phyloP scores from a whole-genome alignment of 495 filamentous ascomycete species.

The Neurospora sp. region DNA sequence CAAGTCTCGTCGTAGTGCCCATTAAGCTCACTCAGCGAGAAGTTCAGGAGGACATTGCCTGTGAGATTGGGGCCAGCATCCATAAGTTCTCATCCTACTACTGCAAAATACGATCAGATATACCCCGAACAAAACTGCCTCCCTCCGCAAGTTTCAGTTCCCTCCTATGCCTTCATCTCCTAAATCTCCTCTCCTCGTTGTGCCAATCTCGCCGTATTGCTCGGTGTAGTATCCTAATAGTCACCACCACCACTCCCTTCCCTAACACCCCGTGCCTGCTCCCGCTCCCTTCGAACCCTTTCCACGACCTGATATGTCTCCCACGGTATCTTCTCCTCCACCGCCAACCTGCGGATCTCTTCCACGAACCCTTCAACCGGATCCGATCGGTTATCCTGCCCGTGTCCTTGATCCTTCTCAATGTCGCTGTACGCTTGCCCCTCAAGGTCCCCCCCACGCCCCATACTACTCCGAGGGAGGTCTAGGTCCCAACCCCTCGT shows the following conservation, averaged over 20 bases:
- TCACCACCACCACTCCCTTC: neutral
- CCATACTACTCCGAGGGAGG: neutral
- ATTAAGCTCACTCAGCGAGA: no score
- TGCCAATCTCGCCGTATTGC: no score
- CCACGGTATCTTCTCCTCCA: neutral
- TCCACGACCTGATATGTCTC: neutral
- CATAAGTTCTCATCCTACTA: neutral
- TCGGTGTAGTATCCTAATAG: neutral
- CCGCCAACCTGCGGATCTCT: neutral
- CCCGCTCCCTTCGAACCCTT: neutral
- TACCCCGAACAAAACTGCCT: no score
- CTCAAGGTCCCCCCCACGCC: neutral
- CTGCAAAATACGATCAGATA: no score
- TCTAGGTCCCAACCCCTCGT: neutral
- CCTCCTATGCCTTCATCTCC: no score
- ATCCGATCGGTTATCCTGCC: neutral
- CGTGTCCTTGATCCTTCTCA: neutral
- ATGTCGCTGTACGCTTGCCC: neutral
- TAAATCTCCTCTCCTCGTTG: no score
- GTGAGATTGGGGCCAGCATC: neutral
- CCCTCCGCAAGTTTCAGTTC: no score
- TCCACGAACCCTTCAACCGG: neutral
- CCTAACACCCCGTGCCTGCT: neutral
- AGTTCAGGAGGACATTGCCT: no score
- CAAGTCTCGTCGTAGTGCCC: neutral